Percentiles rank a stretch among this genome's conserved stretches.
These are phyloP conservation scores for Marasmius fiardii DNA, from an alignment of 1,284 basidiomycete species.

Conservation along the genomic window DNA sequence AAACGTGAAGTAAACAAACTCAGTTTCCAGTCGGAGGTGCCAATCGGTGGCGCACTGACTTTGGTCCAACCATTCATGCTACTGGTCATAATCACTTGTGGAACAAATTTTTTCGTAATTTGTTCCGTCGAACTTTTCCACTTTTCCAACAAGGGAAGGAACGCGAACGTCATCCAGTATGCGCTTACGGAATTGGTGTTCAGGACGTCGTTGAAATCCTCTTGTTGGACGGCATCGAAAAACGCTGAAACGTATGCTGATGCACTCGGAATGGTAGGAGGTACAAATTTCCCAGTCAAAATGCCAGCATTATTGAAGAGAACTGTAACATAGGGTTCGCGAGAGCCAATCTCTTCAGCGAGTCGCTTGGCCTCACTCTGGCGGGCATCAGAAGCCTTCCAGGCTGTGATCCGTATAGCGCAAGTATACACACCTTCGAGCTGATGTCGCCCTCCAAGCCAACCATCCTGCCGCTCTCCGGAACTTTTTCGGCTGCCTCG, in stretches of 20 bases:
- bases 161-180: too few relatives aligned
- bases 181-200: too few relatives aligned
- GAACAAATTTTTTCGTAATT: constrained; percentile 42
- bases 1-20: not conserved
- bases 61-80: constrained; percentile 57
- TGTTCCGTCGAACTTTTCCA: too few relatives aligned
- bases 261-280: constrained; percentile 31
- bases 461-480: constrained; percentile 33
- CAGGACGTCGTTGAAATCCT: constrained; percentile 37
- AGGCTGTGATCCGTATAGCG: not conserved
- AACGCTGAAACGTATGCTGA: constrained; percentile 34
- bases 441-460: constrained; percentile 44
- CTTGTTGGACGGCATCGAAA: constrained; percentile 37
- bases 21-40: not conserved
- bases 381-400: not conserved
- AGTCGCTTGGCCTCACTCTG: constrained; percentile 44
- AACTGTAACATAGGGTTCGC: constrained; percentile 42
- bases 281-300: constrained; percentile 21
- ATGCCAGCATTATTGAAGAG: constrained; percentile 35
- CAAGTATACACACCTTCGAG: constrained; percentile 31
- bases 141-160: constrained; percentile 45
- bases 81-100: constrained; percentile 49
- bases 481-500: constrained; percentile 29
- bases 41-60: constrained; percentile 19
- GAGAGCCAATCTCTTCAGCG: constrained; percentile 36